Base-by-base conservation (phyloP, 495 filamentous ascomycete species). In the Glonium stellatum region DNA sequence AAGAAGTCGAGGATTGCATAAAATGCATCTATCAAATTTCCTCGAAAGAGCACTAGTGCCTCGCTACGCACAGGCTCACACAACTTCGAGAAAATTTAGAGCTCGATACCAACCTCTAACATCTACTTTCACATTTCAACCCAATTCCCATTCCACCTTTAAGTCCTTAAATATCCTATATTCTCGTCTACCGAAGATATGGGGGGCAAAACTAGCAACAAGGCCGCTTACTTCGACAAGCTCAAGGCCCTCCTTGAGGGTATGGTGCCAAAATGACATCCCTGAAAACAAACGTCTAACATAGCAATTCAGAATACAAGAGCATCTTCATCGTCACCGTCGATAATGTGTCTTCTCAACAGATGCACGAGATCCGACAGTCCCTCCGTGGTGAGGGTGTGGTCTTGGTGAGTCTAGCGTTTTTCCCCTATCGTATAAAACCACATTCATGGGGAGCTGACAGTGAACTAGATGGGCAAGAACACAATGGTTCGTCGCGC, bases 401-500 rank as follows among this genome's bases (percentile, higher is more conserved):
- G 66, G 90, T 97, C 65, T 82, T 97, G 76, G 27, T 31, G 27
- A 31, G 27, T 6, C 27, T 6, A 31, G 27, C 27, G 6, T 31
- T 31, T 31, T 31, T 31, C 27, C n/a, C 27, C 6, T 31, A 31
- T 31, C 27, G 27, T 31, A 6, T 31, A 6, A 31, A 6, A 31
- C 6, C 6, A 6, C 27, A 6, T 31, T 31, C 27, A 31, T 31
- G 27, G n/a, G n/a, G 27, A 31, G 27, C 27, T 31, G 6, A 31
- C 83, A 97, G 77, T 31, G 27, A 31, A 31, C 6, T 31, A 31
- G 27, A 99, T 99, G 93, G 93, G 93, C 72, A 99, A 99, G 85
- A 99, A 99, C 83, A 97, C 92, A 74, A 97, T 97, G 92, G 91
- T 90, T 67, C 92, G 93, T 73, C 92, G 93, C 81, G 95, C 93